phyloP scores from a whole-genome alignment of 345 rosid species.

The Populus tremula region DNA sequence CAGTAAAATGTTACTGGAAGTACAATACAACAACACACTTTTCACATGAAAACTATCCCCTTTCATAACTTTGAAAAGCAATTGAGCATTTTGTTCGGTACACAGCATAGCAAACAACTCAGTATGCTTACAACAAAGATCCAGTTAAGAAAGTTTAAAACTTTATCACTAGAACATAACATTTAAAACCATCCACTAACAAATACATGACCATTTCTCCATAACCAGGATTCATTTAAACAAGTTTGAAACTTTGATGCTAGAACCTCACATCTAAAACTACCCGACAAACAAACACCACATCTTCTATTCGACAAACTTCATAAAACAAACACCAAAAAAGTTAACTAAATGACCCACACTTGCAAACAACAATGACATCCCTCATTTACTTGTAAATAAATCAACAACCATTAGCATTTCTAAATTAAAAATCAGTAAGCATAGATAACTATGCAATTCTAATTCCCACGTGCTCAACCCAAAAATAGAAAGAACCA shows the following conservation, averaged over 20 bases:
- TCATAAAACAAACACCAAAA: neutral
- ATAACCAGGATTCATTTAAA: neutral
- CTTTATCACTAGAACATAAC: neutral
- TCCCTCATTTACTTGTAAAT: neutral
- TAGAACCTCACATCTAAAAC: neutral
- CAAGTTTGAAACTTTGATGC: neutral
- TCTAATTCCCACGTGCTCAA: neutral
- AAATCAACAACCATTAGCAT: neutral
- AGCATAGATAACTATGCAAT: neutral
- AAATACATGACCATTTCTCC: neutral
- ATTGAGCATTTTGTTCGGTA: neutral
- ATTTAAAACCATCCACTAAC: neutral
- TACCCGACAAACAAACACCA: neutral
- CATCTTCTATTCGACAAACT: neutral
- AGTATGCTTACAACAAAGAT: neutral
- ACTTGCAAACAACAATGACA: neutral
- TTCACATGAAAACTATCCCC: neutral
- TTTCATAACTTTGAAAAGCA: neutral
- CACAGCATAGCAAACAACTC: neutral
- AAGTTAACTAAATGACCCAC: neutral
- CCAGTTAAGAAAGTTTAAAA: neutral
- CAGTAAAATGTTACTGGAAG: neutral
- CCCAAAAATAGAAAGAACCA: neutral
- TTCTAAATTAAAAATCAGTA: neutral
- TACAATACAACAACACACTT: neutral